Evolutionary conservation across 352 stramenopile genomes (phyloP).

Genomic region (Phytophthora tentaculata): DNA sequence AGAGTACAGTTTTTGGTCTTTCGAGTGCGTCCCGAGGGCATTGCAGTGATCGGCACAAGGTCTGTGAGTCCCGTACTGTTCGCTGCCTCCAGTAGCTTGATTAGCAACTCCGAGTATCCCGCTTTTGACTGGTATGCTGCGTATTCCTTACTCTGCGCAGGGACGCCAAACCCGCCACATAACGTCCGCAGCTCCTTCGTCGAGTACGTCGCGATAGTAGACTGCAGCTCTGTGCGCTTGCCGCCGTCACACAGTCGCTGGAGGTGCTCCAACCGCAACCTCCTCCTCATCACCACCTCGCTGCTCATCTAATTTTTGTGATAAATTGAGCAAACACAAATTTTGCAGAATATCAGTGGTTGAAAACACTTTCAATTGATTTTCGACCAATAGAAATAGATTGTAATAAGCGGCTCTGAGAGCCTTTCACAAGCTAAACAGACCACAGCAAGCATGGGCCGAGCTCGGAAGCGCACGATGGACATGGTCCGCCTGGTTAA

Average conservation of each 20-base stretch:
- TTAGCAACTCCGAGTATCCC: slow-evolving; percentile 27
- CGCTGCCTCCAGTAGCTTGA: slow-evolving; percentile 16
- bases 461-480: slow-evolving; percentile 77
- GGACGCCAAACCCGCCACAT: slow-evolving; percentile 24
- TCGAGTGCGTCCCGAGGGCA: background rate
- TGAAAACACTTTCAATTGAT: background rate
- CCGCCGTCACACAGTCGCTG: slow-evolving; percentile 18
- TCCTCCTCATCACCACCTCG: background rate
- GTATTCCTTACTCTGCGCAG: slow-evolving; percentile 30
- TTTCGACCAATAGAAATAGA: slow-evolving; percentile 6
- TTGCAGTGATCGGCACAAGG: background rate
- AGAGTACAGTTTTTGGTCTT: slow-evolving; percentile 28
- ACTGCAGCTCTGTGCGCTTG: slow-evolving; percentile 7
- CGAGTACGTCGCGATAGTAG: slow-evolving; percentile 6
- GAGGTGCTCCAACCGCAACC: slow-evolving; percentile 15
- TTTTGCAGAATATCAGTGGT: background rate
- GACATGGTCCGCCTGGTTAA: slow-evolving; percentile 84
- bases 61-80: background rate
- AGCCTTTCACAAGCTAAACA: slow-evolving; percentile 21
- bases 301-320: background rate
- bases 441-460: slow-evolving; percentile 58
- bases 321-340: background rate
- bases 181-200: slow-evolving; percentile 23
- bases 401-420: slow-evolving; percentile 23
- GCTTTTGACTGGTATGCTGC: slow-evolving; percentile 33